These are phyloP conservation scores for Luffa acutangula DNA, from an alignment of 306 rosid species.

Conservation along the genomic window DNA sequence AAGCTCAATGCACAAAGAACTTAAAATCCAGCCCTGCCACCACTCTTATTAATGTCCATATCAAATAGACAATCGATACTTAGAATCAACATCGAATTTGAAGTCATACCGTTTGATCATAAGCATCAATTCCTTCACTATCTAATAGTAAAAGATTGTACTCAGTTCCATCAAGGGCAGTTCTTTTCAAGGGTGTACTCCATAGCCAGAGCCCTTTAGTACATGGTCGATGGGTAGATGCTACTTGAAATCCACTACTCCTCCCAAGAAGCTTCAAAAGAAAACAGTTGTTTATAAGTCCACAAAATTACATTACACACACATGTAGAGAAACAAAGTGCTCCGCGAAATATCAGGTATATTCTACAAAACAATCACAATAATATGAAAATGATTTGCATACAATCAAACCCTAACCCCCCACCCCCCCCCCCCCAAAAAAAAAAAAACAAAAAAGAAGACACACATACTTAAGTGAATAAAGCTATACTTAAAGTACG, in stretches of 20 bases:
- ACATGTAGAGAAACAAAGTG: not conserved
- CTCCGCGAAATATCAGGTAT: not conserved
- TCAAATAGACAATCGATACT: not conserved
- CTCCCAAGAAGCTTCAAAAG: conserved; percentile 76
- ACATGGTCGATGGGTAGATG: conserved; percentile 86
- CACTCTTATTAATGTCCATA: not conserved
- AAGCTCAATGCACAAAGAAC: not conserved
- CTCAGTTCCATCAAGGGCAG: conserved; percentile 88
- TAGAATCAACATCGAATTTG: not conserved
- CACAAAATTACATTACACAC: not conserved
- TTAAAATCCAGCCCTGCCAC: not conserved
- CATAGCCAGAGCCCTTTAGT: conserved; percentile 98
- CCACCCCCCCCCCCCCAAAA: not conserved
- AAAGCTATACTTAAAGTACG: not conserved
- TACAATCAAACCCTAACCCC: not conserved
- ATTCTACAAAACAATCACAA: not conserved
- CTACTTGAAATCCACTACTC: conserved; percentile 88
- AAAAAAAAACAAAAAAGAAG: not conserved
- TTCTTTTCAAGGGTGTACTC: conserved; percentile 86
- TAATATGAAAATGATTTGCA: not conserved
- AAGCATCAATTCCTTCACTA: conserved; percentile 95
- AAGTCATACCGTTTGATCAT: conserved; percentile 79
- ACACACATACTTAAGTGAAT: not conserved
- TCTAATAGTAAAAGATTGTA: conserved; percentile 73
- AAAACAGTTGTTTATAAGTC: not conserved